Base-by-base conservation (phyloP, 768 basidiomycete genomes). In the Mycena filopes region DNA sequence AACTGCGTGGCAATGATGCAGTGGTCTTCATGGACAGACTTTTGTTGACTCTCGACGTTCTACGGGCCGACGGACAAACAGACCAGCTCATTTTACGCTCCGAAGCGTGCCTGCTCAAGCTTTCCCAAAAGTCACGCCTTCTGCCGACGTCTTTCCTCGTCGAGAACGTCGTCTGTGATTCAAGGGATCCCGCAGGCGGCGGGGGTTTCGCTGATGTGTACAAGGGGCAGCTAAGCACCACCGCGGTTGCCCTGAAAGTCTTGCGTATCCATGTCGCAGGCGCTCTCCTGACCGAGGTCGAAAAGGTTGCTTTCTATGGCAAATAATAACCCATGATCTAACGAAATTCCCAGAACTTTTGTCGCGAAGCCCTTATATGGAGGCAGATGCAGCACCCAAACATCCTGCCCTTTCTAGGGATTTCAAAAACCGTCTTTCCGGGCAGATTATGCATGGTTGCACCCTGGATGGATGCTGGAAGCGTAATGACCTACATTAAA, bases 381-480 rank as follows among this genome's bases (percentile, higher is more conserved):
- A 48, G 47, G 25, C 47, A 48, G 47, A 21, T 48, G 23, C n/a
- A 48, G 47, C 47, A 48, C 25, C 47, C 47, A 21, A 48, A 26
- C 47, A 48, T 48, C 25, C 25, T 48, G 16, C 21, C 47, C 15
- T 48, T 48, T 48, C 47, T 48, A 21, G 47, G 47, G 28, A 48
- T 48, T 9, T 48, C 47, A 26, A 48, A 48, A 48, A 48, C 47
- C 28, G 47, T 26, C 47, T 48, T 48, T 48, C 16, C 47, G 21
- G 47, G 47, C 16, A 48, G 47, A 48, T 48, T 48, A 48, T 48
- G 47, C 47, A 48, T 48, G 47, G 47, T 48, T 23, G 47, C 47
- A 48, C 47, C 47, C 18, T 48, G 47, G 47, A 48, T 48, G 47
- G 47, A 48, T 28, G n/a, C 47, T 21, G 47, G 47, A 48, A 48